These are phyloP conservation scores for Coniochaeta sp. DNA, from an alignment of 2,329 filamentous ascomycete genomes.

Conservation along the genomic window DNA sequence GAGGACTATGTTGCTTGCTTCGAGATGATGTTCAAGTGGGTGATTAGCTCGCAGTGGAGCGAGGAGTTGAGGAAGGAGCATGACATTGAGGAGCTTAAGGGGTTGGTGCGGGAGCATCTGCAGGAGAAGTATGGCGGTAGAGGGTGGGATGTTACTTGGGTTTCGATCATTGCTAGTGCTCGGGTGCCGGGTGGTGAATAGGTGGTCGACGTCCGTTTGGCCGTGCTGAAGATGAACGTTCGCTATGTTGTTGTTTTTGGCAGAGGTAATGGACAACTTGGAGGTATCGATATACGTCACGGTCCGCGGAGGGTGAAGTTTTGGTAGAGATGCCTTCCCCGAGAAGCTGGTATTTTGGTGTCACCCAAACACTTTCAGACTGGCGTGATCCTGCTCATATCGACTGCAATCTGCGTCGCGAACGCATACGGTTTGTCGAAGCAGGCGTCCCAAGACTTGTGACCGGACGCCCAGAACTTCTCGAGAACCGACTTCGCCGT, in stretches of 20 bases:
- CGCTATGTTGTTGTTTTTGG: no score
- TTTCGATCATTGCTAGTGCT: constrained; percentile 18
- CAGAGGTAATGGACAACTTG: no score
- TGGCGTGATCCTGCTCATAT: constrained; percentile 4
- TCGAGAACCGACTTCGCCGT: constrained; percentile 23
- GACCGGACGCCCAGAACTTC: constrained; percentile 24
- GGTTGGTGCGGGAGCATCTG: constrained; percentile 26
- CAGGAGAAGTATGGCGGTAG: constrained; percentile 28
- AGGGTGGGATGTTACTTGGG: constrained; percentile 28
- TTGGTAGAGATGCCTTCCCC: no score
- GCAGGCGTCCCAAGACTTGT: constrained; percentile 27
- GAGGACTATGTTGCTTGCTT: constrained; percentile 27
- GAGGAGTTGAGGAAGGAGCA: constrained; percentile 29
- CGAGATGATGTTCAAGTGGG: constrained; percentile 30
- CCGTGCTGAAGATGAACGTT: background rate
- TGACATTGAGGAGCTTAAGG: constrained; percentile 27
- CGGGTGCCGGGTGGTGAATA: constrained; percentile 8
- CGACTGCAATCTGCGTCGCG: constrained; percentile 10
- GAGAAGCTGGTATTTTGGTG: no score
- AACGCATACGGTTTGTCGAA: constrained; percentile 27
- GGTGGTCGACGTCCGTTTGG: background rate
- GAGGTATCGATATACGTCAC: no score
- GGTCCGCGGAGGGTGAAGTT: no score
- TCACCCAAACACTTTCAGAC: no score
- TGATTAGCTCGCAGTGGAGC: constrained; percentile 30